Percentiles rank a stretch among this genome's conserved stretches.
Evolutionary conservation across 352 stramenopile genomes (phyloP).

Genomic region (Blastocystis sp.): DNA sequence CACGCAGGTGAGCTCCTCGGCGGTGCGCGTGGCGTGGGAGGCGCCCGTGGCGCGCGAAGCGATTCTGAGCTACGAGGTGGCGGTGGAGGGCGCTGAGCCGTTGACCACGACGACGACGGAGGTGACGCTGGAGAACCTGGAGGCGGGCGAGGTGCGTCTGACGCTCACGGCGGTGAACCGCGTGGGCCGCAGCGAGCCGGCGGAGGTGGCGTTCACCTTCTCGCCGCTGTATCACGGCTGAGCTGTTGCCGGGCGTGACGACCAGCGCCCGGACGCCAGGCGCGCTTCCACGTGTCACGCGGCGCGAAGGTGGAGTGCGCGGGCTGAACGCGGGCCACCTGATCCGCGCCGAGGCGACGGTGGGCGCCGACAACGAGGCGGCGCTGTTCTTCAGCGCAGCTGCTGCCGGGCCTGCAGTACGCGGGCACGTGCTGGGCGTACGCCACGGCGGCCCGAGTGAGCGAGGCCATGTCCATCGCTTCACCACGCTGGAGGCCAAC

Average conservation of each 20-base stretch:
- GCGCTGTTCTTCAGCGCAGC: constrained; percentile 20
- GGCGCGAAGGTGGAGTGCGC: constrained; percentile 32
- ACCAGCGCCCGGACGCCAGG: constrained; percentile 9
- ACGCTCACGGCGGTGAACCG: constrained; percentile 13
- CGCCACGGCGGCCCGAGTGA: not conserved
- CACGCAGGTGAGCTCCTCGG: not conserved
- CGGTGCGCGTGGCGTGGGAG: constrained; percentile 7
- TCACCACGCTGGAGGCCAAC: not conserved
- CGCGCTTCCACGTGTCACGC: constrained; percentile 3
- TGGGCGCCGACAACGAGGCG: not conserved
- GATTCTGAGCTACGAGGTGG: constrained; percentile 24
- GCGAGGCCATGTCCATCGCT: not conserved
- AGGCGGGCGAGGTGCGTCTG: not conserved
- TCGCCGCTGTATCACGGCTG: constrained; percentile 4
- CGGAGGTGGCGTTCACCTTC: not conserved
- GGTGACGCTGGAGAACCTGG: not conserved
- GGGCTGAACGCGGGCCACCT: constrained; percentile 32
- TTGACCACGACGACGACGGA: not conserved
- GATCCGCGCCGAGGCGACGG: not conserved
- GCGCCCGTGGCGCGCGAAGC: not conserved
- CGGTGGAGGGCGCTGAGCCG: not conserved
- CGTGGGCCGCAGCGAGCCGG: constrained; percentile 4
- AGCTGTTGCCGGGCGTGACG: not conserved
- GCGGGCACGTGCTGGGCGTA: constrained; percentile 53
- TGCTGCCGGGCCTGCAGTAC: constrained; percentile 25